Evolutionary conservation across 2,329 filamentous ascomycete species (phyloP).

Genomic region (Scopulariopsis brevicaulis): DNA sequence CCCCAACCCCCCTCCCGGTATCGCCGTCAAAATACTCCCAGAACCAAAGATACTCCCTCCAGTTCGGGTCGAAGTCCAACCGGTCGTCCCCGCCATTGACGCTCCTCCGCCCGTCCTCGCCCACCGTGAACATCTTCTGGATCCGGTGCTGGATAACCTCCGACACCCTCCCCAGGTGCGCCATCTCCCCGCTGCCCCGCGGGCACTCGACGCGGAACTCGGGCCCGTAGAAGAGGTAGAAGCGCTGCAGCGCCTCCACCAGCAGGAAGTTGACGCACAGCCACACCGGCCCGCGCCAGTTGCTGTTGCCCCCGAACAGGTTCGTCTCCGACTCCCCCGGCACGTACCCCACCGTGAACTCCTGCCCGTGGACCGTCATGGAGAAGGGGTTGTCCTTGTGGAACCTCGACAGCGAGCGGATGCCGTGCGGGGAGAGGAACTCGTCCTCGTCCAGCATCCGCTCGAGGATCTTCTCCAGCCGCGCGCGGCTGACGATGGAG

Average conservation of each 20-base stretch:
- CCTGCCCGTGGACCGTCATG: slow-evolving; percentile 91
- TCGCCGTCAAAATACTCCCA: slow-evolving; percentile 97
- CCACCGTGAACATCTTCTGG: slow-evolving; percentile 79
- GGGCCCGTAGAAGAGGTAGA: slow-evolving; percentile 92
- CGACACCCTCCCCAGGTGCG: slow-evolving; percentile 91
- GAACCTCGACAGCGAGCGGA: slow-evolving; percentile 82
- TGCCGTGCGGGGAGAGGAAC: slow-evolving; percentile 82
- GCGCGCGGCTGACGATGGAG: slow-evolving; percentile 84
- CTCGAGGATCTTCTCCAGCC: slow-evolving; percentile 78
- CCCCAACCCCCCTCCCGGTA: slow-evolving; percentile 75
- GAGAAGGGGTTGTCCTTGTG: slow-evolving; percentile 85
- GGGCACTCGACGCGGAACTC: slow-evolving; percentile 86
- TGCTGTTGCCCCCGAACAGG: slow-evolving; percentile 93
- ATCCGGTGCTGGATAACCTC: slow-evolving; percentile 92
- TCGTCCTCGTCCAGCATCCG: slow-evolving; percentile 92
- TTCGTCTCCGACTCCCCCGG: slow-evolving; percentile 94
- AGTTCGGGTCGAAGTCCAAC: slow-evolving; percentile 83
- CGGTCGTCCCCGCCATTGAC: slow-evolving; percentile 78
- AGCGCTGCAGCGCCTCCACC: slow-evolving; percentile 86
- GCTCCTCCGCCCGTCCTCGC: slow-evolving; percentile 75
- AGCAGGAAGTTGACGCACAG: slow-evolving; percentile 91
- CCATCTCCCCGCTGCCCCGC: slow-evolving; percentile 64
- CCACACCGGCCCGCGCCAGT: slow-evolving; percentile 96
- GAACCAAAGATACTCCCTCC: slow-evolving; percentile 91
- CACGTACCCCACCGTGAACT: slow-evolving; percentile 79